Evolutionary conservation across 805 yeast species (phyloP).

Genomic region (Ogataea degrootiae): DNA sequence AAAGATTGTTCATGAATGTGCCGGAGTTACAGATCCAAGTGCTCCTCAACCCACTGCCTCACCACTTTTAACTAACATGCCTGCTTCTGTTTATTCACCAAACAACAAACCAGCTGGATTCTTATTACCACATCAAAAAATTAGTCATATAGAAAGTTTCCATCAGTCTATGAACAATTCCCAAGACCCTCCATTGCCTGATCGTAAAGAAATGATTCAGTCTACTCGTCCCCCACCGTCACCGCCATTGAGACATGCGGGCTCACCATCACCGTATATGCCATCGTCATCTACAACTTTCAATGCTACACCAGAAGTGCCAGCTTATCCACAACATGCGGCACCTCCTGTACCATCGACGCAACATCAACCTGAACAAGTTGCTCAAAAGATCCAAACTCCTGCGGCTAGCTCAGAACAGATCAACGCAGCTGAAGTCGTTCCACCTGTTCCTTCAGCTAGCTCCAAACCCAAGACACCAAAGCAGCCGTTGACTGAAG

Average conservation of each 20-base stretch:
- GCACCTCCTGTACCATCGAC: not conserved
- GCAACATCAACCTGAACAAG: not conserved
- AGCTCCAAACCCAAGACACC: constrained; percentile 15
- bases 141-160: too few relatives aligned
- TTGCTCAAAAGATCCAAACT: not conserved
- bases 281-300: too few relatives aligned
- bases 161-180: too few relatives aligned
- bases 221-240: constrained; percentile 1
- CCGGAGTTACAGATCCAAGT: constrained; percentile 15
- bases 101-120: constrained; percentile 8
- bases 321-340: not conserved
- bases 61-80: not conserved
- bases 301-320: not conserved
- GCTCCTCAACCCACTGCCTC: not conserved
- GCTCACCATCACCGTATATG: too few relatives aligned
- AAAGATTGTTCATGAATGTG: constrained; percentile 20
- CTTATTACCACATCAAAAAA: not conserved
- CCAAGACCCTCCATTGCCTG: too few relatives aligned
- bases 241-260: not conserved
- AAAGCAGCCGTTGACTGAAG: constrained; percentile 43
- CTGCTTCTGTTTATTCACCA: constrained; percentile 3
- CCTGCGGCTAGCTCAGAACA: not conserved
- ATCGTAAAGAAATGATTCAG: too few relatives aligned
- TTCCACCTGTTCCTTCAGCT: constrained; percentile 28
- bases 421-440: constrained; percentile 1